Percentiles rank a stretch among this genome's conserved stretches.
phyloP scores from a whole-genome alignment of 139 green algal genomes.

The Picochlorum sp. region DNA sequence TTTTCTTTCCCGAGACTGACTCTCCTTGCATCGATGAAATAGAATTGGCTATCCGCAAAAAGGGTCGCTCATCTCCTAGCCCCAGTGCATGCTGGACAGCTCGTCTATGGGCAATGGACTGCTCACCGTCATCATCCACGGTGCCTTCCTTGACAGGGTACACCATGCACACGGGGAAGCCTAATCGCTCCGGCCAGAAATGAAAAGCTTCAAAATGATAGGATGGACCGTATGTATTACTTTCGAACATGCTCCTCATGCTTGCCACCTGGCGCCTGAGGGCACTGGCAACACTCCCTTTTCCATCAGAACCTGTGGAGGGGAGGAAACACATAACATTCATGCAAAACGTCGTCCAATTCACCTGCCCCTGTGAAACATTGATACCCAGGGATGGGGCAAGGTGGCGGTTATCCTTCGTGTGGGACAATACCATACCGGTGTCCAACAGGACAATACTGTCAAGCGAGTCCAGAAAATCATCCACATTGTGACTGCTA shows the following conservation, averaged over 20 bases:
- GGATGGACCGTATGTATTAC: constrained; percentile 15
- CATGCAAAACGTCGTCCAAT: too few relatives aligned
- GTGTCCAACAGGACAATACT: too few relatives aligned
- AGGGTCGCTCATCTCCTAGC: constrained; percentile 64
- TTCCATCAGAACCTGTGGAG: too few relatives aligned
- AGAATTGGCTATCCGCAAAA: constrained; percentile 58
- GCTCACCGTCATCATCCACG: constrained; percentile 30
- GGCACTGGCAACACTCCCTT: too few relatives aligned
- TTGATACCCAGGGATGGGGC: too few relatives aligned
- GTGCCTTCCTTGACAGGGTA: constrained; percentile 1
- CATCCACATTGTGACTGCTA: too few relatives aligned
- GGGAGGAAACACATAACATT: too few relatives aligned
- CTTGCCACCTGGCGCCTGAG: too few relatives aligned
- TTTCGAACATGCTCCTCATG: constrained; percentile 22
- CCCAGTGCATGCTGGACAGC: constrained; percentile 50
- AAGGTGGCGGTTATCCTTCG: too few relatives aligned
- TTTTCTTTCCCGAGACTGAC: neutral
- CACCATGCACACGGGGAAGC: constrained; percentile 29
- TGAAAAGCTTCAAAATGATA: constrained; percentile 21
- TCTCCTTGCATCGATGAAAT: constrained; percentile 5
- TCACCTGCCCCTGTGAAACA: too few relatives aligned
- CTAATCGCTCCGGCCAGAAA: neutral
- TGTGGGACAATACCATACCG: too few relatives aligned
- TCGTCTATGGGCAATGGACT: constrained; percentile 16
- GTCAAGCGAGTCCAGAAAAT: too few relatives aligned